Conservation (phyloP, 2,329 filamentous ascomycete genomes). For the Nemania sp. region DNA sequence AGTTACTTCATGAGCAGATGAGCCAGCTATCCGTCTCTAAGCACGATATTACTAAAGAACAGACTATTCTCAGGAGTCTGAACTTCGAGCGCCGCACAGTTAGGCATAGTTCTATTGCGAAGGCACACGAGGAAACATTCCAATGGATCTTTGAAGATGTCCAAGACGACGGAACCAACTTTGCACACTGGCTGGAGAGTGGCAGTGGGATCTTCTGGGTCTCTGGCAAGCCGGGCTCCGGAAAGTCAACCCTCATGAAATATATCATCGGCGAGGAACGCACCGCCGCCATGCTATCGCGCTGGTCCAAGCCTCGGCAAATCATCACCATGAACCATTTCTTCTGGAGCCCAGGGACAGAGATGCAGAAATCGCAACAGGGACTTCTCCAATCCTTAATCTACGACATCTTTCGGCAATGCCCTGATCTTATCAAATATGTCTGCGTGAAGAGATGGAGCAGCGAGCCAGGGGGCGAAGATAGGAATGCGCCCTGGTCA, state of each 20-base stretch:
- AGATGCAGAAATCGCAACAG: background rate
- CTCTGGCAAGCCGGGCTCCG: slow-evolving; percentile 22
- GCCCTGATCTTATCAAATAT: background rate
- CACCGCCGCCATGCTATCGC: background rate
- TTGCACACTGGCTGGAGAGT: background rate
- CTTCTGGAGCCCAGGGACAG: background rate
- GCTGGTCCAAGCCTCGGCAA: background rate
- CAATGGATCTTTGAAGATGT: background rate
- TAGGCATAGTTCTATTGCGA: background rate
- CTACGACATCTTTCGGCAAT: background rate
- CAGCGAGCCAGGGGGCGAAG: background rate
- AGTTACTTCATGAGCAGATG: background rate
- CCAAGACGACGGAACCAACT: background rate
- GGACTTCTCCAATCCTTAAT: background rate
- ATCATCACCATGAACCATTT: background rate
- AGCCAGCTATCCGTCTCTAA: background rate
- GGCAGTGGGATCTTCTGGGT: slow-evolving; percentile 23
- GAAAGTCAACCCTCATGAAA: slow-evolving; percentile 30
- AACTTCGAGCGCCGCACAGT: slow-evolving; percentile 7
- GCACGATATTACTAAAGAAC: background rate
- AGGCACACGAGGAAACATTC: slow-evolving; percentile 12
- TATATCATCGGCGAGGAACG: background rate
- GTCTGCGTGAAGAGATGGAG: background rate
- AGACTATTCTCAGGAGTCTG: background rate
- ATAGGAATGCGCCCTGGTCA: background rate